Base-by-base conservation (phyloP, 768 basidiomycete species). In the Pulveroboletus ravenelii region DNA sequence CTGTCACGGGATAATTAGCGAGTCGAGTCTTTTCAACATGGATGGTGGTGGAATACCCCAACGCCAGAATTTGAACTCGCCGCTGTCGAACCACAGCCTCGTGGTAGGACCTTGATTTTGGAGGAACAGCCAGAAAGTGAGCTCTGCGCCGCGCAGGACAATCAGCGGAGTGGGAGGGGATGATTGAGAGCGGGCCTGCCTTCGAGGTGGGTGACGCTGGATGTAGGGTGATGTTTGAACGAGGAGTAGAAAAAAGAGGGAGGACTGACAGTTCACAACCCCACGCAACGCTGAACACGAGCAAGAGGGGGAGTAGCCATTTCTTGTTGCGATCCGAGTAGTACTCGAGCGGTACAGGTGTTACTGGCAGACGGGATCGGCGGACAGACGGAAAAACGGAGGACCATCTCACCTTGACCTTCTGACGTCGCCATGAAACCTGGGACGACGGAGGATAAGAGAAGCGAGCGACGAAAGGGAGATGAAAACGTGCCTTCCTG, bases 61-160 rank as follows among this genome's bases (percentile, higher is more conserved):
- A 49, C 76, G 81, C 89, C 89, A 92, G 15, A 79, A 62, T 39
- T 76, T 75, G 64, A 84, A 91, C 66, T 92, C 88, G 79, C 81
- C 82, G 62, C 87, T 87, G 20, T 79, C 71, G 65, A 91, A 91
- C 89, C 89, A 92, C 30, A 80, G 73, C 4, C 82, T 79, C 60
- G 82, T 79, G 39, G 73, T 69, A 0, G 85, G 84, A 4, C 85
- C 84, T 68, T 90, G 89, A 55, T 89, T 79, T 29, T 89, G 75
- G 18, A 92, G 76, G 65, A 91, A 92, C 27, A 91, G 61, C 89
- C 89, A 92, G 61, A 90, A 91, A 0, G 82, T 74, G 13, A 91
- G 75, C 63, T 89, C 88, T 89, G 63, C 23, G 25, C 14, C 8
- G 27, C 27, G 10, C 8, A 20, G 29, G 37, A 32, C 12, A n/a